Evolutionary conservation across 495 filamentous ascomycete species (phyloP), one percentile per base, ranked within the genome.

Genomic region (Lasiosphaeria hispida): DNA sequence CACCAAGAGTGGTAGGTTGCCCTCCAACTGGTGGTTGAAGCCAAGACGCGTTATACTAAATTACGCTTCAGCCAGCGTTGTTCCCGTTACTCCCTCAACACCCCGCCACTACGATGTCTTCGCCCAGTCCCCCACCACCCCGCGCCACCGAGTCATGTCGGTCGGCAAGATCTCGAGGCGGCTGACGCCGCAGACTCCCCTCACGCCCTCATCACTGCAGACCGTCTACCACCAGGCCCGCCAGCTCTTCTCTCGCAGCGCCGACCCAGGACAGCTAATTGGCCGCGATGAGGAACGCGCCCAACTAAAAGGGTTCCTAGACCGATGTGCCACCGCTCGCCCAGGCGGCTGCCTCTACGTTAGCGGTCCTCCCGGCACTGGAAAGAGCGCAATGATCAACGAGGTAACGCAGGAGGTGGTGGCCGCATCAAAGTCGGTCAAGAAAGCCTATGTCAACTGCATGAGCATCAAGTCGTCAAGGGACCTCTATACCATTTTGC

Each of bases 321-420:
- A 81, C 37, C 77, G 82, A 39, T 83, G 87, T 58, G 72, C 87
- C 9, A 72, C 79, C 10, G 69, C 80, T 13, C 76, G 76, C 9
- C 80, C 81, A 15, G 87, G 89, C 48, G 90, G 91, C n/a, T 96
- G 92, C 67, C 79, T 96, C 38, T 99, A 99, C 68, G 85, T 99
- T 62, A 96, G 91, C 62, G 94, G 94, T 0, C 94, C 94, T 33
- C 94, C 94, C 2, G 94, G 94, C 1, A 97, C 95, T 4, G 94
- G 94, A 7, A 99, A 99, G 73, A 96, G 92, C 70, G 95, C 94
- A 4, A 83, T 97, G 72, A 83, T 97, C 50, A 83, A 85, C 53
- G 88, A 96, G 63, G 81, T 96, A 33, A 88, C 86, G 49, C 74
- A 80, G 40, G 78, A 85, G 35, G 60, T 86, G 18, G 73, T 58